A percentile compares a stretch with the other conserved stretches of the same genome.
phyloP scores from a whole-genome alignment of 352 stramenopile genomes.

The Phytophthora boehmeriae region DNA sequence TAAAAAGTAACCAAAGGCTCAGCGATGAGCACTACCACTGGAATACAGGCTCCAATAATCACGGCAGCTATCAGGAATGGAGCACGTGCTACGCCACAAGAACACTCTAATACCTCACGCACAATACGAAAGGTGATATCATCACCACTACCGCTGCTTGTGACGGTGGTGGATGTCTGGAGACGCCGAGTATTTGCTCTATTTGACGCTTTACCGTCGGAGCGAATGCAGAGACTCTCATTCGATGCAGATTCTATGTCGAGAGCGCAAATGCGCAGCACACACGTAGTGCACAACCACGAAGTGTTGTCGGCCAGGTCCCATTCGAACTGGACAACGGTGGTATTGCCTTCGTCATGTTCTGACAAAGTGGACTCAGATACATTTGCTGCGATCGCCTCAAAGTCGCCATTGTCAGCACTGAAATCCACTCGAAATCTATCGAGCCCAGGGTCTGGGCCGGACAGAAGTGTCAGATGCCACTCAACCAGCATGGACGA shows the following conservation, averaged over 20 bases:
- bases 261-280: conserved; percentile 49
- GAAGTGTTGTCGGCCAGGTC: conserved; percentile 42
- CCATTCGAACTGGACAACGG: conserved; percentile 53
- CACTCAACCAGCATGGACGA: conserved; percentile 50
- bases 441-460: conserved; percentile 25
- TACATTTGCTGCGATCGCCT: conserved; percentile 34
- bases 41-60: conserved; percentile 44
- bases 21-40: conserved; percentile 42
- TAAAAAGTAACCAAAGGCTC: conserved; percentile 73
- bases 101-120: conserved; percentile 49
- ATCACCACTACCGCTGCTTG: conserved; percentile 13
- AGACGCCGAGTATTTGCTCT: conserved; percentile 14
- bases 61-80: conserved; percentile 50
- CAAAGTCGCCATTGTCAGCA: conserved; percentile 40
- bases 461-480: conserved; percentile 34
- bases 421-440: conserved; percentile 57
- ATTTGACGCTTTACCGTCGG: conserved; percentile 33
- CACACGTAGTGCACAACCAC: conserved; percentile 49
- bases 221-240: conserved; percentile 53
- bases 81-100: conserved; percentile 48
- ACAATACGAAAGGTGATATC: conserved; percentile 60
- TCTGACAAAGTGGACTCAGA: conserved; percentile 4
- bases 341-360: conserved; percentile 9
- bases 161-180: conserved; percentile 14
- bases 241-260: conserved; percentile 15